A percentile compares a stretch with the other conserved stretches of the same genome.
These are phyloP conservation scores for Dactylorhiza incarnata DNA, from an alignment of 106 monocot genomes.

Conservation along the genomic window DNA sequence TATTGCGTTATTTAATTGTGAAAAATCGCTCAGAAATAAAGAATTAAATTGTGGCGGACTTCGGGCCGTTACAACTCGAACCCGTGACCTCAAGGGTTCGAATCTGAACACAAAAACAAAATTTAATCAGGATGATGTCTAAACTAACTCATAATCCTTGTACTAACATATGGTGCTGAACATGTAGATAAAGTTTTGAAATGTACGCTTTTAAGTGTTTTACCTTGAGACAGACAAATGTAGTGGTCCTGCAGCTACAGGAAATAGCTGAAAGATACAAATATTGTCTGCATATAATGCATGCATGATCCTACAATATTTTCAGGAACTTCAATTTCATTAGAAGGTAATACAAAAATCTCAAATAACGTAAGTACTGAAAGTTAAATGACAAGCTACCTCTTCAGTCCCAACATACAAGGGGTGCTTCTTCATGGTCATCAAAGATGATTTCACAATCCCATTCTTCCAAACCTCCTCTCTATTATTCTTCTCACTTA, in stretches of 20 bases:
- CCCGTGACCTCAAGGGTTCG: too few species aligned
- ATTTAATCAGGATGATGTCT: not conserved
- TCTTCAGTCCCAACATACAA: conserved; percentile 61
- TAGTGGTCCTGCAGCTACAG: conserved; percentile 53
- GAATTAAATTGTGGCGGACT: too few species aligned
- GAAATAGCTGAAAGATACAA: conserved; percentile 74
- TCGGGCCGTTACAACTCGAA: too few species aligned
- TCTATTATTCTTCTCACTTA: conserved; percentile 46
- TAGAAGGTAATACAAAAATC: not conserved
- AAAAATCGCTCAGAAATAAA: too few species aligned
- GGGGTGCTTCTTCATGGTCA: conserved; percentile 48
- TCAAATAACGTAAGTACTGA: not conserved
- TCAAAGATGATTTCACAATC: conserved; percentile 45
- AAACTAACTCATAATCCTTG: not conserved
- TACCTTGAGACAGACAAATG: conserved; percentile 74
- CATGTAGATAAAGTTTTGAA: not conserved
- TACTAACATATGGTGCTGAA: not conserved
- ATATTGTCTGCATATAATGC: conserved; percentile 77
- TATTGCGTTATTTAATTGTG: too few species aligned
- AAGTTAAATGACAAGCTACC: conserved; percentile 23
- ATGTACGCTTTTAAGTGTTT: not conserved
- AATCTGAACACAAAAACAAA: not conserved
- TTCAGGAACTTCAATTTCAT: not conserved
- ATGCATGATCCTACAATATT: conserved; percentile 70
- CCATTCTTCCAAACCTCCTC: conserved; percentile 58